A percentile compares a stretch with the other conserved stretches of the same genome.
phyloP scores from a whole-genome alignment of 1,284 basidiomycete species.

The Ustilago lituana region DNA sequence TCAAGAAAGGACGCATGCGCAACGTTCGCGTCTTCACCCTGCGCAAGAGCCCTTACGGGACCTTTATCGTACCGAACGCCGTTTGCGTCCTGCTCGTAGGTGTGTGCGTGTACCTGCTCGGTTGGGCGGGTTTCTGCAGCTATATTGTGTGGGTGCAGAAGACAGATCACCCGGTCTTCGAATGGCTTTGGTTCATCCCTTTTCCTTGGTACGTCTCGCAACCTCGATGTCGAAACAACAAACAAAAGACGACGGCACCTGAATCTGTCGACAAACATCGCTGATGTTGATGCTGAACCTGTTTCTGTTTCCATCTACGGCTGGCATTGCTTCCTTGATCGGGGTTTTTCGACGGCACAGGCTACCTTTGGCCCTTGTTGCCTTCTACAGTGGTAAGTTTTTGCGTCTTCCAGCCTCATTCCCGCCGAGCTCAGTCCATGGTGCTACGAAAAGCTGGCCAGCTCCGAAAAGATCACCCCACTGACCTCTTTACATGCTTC shows the following conservation, averaged over 20 bases:
- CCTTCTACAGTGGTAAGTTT: constrained; percentile 14
- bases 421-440: too few species aligned
- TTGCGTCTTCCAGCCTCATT: too few species aligned
- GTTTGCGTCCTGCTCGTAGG: constrained; percentile 1
- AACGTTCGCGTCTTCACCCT: constrained; percentile 3
- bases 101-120: background rate
- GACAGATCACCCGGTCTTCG: background rate
- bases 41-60: constrained; percentile 7
- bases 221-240: too few species aligned
- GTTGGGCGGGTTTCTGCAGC: background rate
- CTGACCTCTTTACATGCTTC: background rate
- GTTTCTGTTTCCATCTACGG: too few species aligned
- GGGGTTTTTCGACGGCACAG: too few species aligned
- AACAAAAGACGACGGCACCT: too few species aligned
- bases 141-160: constrained; percentile 9
- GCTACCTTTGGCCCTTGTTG: constrained; percentile 4
- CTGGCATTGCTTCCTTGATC: too few species aligned
- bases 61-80: constrained; percentile 24
- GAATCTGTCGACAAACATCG: too few species aligned
- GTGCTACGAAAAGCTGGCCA: too few species aligned
- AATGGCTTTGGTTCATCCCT: constrained; percentile 23
- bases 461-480: too few species aligned
- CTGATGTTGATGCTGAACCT: too few species aligned
- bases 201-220: constrained; percentile 19
- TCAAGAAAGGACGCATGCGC: constrained; percentile 14